These are phyloP conservation scores for Aspergillus puulaauensis DNA, from an alignment of 2,329 filamentous ascomycete species.

Conservation along the genomic window DNA sequence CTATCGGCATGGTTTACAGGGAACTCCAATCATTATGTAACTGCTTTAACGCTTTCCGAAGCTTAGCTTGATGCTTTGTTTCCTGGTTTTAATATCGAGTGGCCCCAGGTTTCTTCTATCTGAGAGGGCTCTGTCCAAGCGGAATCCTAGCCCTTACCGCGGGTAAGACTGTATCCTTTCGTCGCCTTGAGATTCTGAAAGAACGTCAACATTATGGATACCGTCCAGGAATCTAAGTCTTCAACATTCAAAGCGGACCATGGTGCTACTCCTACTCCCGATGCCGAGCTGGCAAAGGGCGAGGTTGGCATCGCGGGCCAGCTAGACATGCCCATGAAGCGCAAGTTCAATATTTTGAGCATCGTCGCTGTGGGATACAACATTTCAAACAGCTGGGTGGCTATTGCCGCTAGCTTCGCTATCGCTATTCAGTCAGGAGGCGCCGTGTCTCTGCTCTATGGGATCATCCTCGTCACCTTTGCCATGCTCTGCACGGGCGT, in stretches of 20 bases:
- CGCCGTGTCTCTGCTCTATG: conserved; percentile 21
- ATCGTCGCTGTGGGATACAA: conserved; percentile 26
- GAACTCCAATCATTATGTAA: conserved; percentile 7
- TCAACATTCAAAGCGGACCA: conserved; percentile 6
- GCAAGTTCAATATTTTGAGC: conserved; percentile 24
- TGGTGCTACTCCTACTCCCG: conserved; percentile 1
- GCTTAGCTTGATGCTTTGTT: not conserved
- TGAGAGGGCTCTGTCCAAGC: not conserved
- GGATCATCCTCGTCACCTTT: conserved; percentile 21
- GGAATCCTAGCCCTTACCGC: not conserved
- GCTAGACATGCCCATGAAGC: conserved; percentile 20
- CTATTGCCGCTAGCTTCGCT: conserved; percentile 25
- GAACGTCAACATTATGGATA: conserved; percentile 9
- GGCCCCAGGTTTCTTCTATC: not conserved
- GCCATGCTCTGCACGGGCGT: conserved; percentile 17
- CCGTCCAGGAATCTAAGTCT: conserved; percentile 7
- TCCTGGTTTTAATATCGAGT: not conserved
- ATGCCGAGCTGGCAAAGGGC: conserved; percentile 21
- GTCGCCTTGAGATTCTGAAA: not conserved
- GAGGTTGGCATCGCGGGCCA: conserved; percentile 19
- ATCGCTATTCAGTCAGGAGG: conserved; percentile 25
- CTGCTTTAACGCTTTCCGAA: not conserved
- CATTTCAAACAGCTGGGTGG: conserved; percentile 26
- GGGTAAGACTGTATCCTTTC: not conserved
- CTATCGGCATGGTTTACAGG: conserved; percentile 2